Evolutionary conservation across 345 rosid genomes (phyloP).

Genomic region (Populus ilicifolia): DNA sequence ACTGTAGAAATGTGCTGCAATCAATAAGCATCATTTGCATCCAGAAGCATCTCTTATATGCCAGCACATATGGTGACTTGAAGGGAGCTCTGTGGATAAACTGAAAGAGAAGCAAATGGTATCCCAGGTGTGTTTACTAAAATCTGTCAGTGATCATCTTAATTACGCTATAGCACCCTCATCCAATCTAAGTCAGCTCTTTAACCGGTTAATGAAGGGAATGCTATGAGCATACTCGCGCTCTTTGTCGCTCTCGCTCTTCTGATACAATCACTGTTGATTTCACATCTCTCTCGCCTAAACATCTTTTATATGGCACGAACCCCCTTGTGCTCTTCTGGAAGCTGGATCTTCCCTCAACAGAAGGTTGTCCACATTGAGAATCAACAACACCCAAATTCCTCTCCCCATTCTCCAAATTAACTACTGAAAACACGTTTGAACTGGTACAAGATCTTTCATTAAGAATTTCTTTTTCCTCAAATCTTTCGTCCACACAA

Average conservation of each 20-base stretch:
- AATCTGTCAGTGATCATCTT: neutral
- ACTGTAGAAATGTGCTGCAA: neutral
- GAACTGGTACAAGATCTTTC: constrained; percentile 45
- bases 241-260: constrained; percentile 42
- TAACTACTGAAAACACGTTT: constrained; percentile 35
- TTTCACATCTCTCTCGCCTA: constrained; percentile 45
- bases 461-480: constrained; percentile 26
- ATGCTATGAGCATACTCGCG: constrained; percentile 45
- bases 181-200: neutral
- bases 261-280: constrained; percentile 36
- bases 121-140: neutral
- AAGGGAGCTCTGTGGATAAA: neutral
- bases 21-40: neutral
- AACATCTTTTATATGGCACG: constrained; percentile 72
- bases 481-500: constrained; percentile 6
- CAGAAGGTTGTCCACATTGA: constrained; percentile 14
- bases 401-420: constrained; percentile 35
- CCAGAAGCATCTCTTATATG: neutral
- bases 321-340: constrained; percentile 35
- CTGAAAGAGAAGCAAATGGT: neutral
- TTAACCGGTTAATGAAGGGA: neutral
- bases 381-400: constrained; percentile 38
- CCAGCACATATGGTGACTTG: neutral
- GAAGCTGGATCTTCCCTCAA: constrained; percentile 3
- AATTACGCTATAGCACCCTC: neutral